Percentiles rank a stretch among this genome's conserved stretches.
Evolutionary conservation across 1,139 yeast species (phyloP).

Genomic region (Fermentozyma sake): DNA sequence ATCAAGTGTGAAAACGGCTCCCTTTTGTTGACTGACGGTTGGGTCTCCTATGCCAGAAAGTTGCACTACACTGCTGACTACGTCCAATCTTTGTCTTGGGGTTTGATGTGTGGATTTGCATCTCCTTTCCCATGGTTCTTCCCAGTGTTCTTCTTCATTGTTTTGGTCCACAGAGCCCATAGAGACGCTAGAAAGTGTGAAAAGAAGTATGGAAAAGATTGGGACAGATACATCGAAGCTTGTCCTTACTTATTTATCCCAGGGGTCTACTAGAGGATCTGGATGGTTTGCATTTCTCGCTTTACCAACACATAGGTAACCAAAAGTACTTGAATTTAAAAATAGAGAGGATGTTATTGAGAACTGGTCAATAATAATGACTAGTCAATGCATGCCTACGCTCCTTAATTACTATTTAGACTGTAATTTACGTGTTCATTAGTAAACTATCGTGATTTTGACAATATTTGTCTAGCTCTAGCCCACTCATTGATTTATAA

Average conservation of each 20-base stretch:
- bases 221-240: constrained; percentile 79
- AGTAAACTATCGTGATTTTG: no score
- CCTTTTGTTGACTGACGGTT: constrained; percentile 81
- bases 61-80: constrained; percentile 94
- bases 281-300: no score
- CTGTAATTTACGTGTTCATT: no score
- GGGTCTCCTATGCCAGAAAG: constrained; percentile 91
- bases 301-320: no score
- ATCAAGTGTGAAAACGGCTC: constrained; percentile 84
- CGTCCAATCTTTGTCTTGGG: constrained; percentile 87
- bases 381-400: no score
- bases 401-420: no score
- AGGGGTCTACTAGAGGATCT: no score
- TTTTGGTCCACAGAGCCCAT: constrained; percentile 79
- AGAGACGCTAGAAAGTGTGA: constrained; percentile 85
- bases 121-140: constrained; percentile 96
- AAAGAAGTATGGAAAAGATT: constrained; percentile 87
- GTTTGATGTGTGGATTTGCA: constrained; percentile 78
- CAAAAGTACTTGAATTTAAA: no score
- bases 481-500: no score
- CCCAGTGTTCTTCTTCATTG: constrained; percentile 85
- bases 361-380: no score
- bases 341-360: no score
- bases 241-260: constrained; percentile 95
- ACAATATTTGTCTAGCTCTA: no score